Conservation (phyloP, 192 early-diverging fungal species). For the Coemansia sp. region DNA sequence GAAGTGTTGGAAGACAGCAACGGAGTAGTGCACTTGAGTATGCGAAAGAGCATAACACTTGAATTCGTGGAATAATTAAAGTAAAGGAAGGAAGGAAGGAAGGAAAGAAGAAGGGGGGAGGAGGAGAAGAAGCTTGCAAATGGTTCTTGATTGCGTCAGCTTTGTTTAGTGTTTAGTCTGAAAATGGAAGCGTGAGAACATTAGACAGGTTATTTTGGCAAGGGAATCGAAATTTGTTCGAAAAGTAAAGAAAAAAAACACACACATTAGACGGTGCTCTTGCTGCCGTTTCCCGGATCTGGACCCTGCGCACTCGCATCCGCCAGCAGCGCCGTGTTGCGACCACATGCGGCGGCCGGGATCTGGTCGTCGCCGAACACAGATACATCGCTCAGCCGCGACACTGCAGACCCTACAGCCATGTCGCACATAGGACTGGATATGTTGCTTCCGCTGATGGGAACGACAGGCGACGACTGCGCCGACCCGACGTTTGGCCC, state of each 20-base stretch:
- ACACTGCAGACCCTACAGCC: neutral
- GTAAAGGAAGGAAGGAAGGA: neutral
- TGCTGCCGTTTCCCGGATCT: neutral
- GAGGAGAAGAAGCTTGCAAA: no score
- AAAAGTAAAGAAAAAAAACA: neutral
- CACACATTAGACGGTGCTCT: neutral
- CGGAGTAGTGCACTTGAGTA: neutral
- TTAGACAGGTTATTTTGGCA: no score
- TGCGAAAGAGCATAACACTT: neutral
- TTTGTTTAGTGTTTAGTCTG: no score
- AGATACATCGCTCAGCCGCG: slow-evolving; percentile 5
- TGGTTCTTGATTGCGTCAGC: no score
- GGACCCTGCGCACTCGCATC: slow-evolving; percentile 6
- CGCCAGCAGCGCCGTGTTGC: slow-evolving; percentile 19
- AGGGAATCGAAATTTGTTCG: neutral
- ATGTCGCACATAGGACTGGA: slow-evolving; percentile 17
- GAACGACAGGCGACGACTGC: slow-evolving; percentile 37
- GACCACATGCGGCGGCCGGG: slow-evolving; percentile 24
- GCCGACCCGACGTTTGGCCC: slow-evolving; percentile 42
- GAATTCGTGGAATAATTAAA: neutral
- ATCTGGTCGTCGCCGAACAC: slow-evolving; percentile 35
- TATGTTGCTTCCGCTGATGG: slow-evolving; percentile 9
- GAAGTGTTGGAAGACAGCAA: slow-evolving; percentile 2
- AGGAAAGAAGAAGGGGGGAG: no score
- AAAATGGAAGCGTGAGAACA: no score